phyloP scores from a whole-genome alignment of 2,329 filamentous ascomycete genomes.

The Fusarium pseudocircinatum region DNA sequence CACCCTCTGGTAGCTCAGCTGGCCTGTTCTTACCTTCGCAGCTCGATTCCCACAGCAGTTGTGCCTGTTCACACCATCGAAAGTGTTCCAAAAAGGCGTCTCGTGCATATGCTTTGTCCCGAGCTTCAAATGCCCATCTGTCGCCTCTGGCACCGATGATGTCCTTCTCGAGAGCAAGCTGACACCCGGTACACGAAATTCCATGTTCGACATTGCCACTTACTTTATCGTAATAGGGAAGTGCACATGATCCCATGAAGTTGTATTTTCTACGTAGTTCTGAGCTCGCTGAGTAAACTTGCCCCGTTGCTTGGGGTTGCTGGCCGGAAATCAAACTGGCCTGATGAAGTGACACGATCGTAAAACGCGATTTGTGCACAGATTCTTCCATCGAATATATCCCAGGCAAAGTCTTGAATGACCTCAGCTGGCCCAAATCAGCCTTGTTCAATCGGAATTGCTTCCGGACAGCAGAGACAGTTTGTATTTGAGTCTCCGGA shows the following conservation, averaged over 20 bases:
- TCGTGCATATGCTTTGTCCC: neutral
- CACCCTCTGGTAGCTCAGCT: neutral
- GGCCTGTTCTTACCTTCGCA: neutral
- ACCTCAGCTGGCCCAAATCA: neutral
- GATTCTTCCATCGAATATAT: neutral
- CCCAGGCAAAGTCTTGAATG: neutral
- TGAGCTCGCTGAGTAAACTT: fast-evolving
- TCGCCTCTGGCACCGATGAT: neutral
- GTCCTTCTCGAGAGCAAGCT: neutral
- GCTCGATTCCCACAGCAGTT: neutral
- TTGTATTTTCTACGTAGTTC: neutral
- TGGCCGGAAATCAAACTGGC: neutral
- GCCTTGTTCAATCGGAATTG: neutral
- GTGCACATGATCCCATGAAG: neutral
- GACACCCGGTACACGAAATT: neutral
- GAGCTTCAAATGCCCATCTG: neutral
- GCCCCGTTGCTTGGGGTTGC: neutral
- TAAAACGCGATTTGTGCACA: neutral
- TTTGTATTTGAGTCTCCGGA: neutral
- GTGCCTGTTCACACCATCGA: neutral
- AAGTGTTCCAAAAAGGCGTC: neutral
- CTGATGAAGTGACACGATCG: neutral
- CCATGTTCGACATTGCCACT: neutral
- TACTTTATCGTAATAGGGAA: neutral
- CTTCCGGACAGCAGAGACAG: neutral